Evolutionary conservation across 2,329 filamentous ascomycete genomes (phyloP).

Genomic region (Alternaria gansuensis): DNA sequence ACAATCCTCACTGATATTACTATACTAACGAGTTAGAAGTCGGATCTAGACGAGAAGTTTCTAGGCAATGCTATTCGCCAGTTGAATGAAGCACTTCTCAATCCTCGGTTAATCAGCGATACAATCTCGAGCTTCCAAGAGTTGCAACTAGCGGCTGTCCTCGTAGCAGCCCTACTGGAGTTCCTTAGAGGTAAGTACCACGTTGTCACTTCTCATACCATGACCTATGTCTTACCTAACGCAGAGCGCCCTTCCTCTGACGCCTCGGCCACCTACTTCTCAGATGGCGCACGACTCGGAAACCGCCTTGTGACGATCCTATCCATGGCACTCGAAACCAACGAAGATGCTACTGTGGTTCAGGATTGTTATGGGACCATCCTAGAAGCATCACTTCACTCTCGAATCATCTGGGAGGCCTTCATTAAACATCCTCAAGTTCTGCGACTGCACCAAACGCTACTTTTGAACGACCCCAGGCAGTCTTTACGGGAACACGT

Average conservation of each 20-base stretch:
- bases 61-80: conserved; percentile 45
- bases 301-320: conserved; percentile 45
- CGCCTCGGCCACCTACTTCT: conserved; percentile 46
- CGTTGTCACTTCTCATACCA: neutral
- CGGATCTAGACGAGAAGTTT: conserved; percentile 44
- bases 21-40: conserved; percentile 33
- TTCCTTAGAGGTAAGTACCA: conserved; percentile 47
- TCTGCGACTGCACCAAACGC: conserved; percentile 39
- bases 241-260: conserved; percentile 48
- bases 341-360: conserved; percentile 28
- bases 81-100: conserved; percentile 43
- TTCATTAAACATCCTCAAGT: conserved; percentile 40
- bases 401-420: conserved; percentile 45
- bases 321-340: conserved; percentile 29
- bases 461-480: conserved; percentile 42
- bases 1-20: neutral
- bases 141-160: conserved; percentile 39
- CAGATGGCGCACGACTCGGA: conserved; percentile 40
- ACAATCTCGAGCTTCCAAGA: conserved; percentile 33
- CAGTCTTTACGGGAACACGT: conserved; percentile 40
- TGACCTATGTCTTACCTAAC: conserved; percentile 36
- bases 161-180: conserved; percentile 43
- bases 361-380: conserved; percentile 45
- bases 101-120: conserved; percentile 36
- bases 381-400: conserved; percentile 51